A percentile compares a stretch with the other conserved stretches of the same genome.
These are phyloP conservation scores for Strigomonas culicis DNA, from an alignment of 208 protist genomes.

Conservation along the genomic window DNA sequence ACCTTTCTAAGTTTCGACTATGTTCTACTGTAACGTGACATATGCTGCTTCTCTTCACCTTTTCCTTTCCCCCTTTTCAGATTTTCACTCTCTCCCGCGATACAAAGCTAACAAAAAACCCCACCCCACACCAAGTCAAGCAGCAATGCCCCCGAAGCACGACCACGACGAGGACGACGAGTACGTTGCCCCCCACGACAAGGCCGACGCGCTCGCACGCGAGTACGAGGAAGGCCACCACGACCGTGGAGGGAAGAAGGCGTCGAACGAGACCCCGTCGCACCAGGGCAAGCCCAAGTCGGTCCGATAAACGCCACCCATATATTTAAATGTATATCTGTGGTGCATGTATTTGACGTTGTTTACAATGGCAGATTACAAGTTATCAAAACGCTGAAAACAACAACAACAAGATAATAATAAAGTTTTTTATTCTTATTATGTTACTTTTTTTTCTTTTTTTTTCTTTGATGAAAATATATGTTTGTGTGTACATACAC, in stretches of 20 bases:
- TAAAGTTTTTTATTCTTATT: conserved; percentile 1
- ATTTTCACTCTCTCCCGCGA: not conserved
- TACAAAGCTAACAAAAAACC: not conserved
- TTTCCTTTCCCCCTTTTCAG: conserved; percentile 14
- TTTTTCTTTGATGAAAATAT: conserved; percentile 15
- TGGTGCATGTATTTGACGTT: too few species aligned
- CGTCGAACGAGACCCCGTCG: conserved; percentile 57
- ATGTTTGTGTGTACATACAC: not conserved
- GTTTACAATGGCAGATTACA: too few species aligned
- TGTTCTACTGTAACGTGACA: not conserved
- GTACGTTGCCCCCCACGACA: conserved; percentile 66
- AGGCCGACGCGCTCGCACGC: conserved; percentile 63
- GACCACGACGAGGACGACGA: conserved; percentile 40
- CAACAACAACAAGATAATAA: not conserved
- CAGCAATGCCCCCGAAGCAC: conserved; percentile 39
- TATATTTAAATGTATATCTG: not conserved
- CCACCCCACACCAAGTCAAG: too few species aligned
- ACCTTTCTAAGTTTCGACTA: not conserved
- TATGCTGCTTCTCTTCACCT: conserved; percentile 12
- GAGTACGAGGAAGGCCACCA: conserved; percentile 79
- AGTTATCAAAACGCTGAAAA: too few species aligned
- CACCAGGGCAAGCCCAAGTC: conserved; percentile 83
- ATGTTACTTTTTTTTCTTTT: conserved; percentile 13
- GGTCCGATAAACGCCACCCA: conserved; percentile 39
- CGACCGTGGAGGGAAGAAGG: conserved; percentile 72